Percentiles rank a stretch among this genome's conserved stretches.
These are phyloP conservation scores for Diaporthe destruens DNA, from an alignment of 2,329 filamentous ascomycete species.

Conservation along the genomic window DNA sequence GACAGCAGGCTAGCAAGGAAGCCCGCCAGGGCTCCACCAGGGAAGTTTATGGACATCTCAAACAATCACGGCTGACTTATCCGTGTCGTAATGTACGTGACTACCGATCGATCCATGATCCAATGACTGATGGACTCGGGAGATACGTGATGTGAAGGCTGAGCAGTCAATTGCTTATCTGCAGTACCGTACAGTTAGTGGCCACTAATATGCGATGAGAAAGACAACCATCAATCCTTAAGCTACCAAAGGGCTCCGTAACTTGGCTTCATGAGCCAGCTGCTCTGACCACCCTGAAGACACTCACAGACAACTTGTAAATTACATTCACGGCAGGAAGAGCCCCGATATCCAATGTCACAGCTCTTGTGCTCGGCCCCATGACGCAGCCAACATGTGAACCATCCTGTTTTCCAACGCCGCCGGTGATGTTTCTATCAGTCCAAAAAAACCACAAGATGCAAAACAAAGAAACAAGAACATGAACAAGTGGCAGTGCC, in stretches of 20 bases:
- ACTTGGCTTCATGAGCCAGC: background rate
- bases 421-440: background rate
- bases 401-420: constrained; percentile 11
- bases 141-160: background rate
- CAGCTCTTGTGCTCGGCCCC: background rate
- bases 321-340: background rate
- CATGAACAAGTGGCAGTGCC: background rate
- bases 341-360: background rate
- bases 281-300: background rate
- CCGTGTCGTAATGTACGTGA: no score
- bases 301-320: background rate
- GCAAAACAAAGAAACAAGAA: background rate
- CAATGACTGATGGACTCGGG: background rate
- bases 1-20: no score
- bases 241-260: background rate
- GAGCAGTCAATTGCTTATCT: constrained; percentile 1
- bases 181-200: background rate
- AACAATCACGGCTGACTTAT: no score
- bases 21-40: no score
- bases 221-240: background rate
- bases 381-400: background rate
- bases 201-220: background rate
- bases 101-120: background rate
- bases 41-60: no score
- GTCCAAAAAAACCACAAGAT: background rate